These are phyloP conservation scores for Coemansia sp. DNA, from an alignment of 192 early-diverging fungal genomes.

Conservation along the genomic window DNA sequence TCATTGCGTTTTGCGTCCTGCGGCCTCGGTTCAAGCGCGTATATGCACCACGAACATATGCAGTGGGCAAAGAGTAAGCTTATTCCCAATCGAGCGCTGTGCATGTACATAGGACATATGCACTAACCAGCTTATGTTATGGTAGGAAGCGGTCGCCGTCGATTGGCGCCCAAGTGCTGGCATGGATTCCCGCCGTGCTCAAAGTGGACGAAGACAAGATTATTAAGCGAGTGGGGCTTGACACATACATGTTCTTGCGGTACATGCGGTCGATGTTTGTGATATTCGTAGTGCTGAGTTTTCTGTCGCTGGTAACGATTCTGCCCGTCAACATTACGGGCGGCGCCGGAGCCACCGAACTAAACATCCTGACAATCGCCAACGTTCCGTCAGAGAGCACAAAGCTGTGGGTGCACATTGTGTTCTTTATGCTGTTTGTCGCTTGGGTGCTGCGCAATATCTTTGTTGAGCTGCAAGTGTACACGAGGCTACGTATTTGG, in stretches of 20 bases:
- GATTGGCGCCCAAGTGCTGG: slow-evolving; percentile 55
- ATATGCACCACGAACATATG: slow-evolving; percentile 72
- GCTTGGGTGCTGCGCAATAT: slow-evolving; percentile 57
- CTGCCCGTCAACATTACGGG: slow-evolving; percentile 69
- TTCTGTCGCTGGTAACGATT: slow-evolving; percentile 67
- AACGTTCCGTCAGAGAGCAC: slow-evolving; percentile 59
- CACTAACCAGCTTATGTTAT: background rate
- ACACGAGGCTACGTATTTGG: slow-evolving; percentile 66
- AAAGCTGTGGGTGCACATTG: slow-evolving; percentile 75
- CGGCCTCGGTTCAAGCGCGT: slow-evolving; percentile 66
- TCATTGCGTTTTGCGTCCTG: slow-evolving; percentile 67
- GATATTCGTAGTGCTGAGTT: slow-evolving; percentile 64
- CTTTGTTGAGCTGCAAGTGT: slow-evolving; percentile 64
- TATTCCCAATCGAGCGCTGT: background rate
- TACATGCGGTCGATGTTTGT: slow-evolving; percentile 69
- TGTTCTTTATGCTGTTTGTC: slow-evolving; percentile 56
- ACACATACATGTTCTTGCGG: slow-evolving; percentile 78
- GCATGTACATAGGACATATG: too few relatives aligned
- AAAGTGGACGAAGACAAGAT: slow-evolving; percentile 57
- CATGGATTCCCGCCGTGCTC: slow-evolving; percentile 63
- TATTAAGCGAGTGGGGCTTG: slow-evolving; percentile 64
- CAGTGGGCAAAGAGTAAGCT: slow-evolving; percentile 55
- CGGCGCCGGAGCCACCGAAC: slow-evolving; percentile 41
- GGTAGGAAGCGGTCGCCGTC: slow-evolving; percentile 57
- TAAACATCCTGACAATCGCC: slow-evolving; percentile 66